Percentiles rank a stretch among this genome's conserved stretches.
phyloP scores from a whole-genome alignment of 192 early-diverging fungal genomes.

The Coemansia sp. region DNA sequence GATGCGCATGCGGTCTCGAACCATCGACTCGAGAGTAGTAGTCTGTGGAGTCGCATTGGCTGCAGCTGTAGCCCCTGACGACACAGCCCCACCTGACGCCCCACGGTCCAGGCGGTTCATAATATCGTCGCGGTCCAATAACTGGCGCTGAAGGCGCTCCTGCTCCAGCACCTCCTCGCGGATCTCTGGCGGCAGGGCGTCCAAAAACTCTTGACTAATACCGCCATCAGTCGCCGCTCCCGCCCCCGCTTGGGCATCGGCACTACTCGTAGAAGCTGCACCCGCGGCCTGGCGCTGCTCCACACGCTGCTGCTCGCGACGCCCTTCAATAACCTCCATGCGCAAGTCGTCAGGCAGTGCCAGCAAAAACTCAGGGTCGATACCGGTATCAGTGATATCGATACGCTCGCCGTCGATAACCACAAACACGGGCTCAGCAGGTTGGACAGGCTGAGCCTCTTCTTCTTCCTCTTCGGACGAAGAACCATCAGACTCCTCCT shows the following conservation, averaged over 20 bases:
- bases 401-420: slow-evolving; percentile 77
- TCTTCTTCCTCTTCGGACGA: neutral
- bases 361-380: slow-evolving; percentile 90
- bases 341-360: slow-evolving; percentile 95
- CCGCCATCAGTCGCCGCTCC: slow-evolving; percentile 26
- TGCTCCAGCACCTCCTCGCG: slow-evolving; percentile 81
- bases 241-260: neutral
- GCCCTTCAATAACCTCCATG: slow-evolving; percentile 87
- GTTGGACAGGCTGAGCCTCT: neutral
- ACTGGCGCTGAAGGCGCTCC: slow-evolving; percentile 70
- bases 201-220: slow-evolving; percentile 83
- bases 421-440: slow-evolving; percentile 50
- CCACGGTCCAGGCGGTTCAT: slow-evolving; percentile 41
- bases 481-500: neutral
- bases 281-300: slow-evolving; percentile 19
- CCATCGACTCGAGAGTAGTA: slow-evolving; percentile 19
- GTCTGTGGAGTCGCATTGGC: neutral
- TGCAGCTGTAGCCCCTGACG: slow-evolving; percentile 10
- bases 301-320: slow-evolving; percentile 61
- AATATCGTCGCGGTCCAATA: slow-evolving; percentile 59
- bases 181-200: slow-evolving; percentile 88
- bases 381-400: slow-evolving; percentile 92
- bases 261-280: slow-evolving; percentile 2
- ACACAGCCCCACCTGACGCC: neutral
- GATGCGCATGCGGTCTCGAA: slow-evolving; percentile 36